phyloP scores from a whole-genome alignment of 257 asterid species.

The Jacaranda mimosifolia region DNA sequence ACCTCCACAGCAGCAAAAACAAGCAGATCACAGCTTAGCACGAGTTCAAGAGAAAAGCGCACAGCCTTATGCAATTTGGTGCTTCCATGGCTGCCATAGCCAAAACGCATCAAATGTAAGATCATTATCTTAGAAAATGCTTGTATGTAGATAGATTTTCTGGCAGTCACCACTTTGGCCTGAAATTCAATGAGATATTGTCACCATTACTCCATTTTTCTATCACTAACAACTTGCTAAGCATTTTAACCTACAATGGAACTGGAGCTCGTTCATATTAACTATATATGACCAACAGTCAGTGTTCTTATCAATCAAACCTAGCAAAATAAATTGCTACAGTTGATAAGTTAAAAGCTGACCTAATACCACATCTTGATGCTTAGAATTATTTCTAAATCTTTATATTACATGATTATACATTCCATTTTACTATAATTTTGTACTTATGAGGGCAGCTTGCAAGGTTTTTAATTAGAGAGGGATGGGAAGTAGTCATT shows the following conservation, averaged over 20 bases:
- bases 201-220: conserved; percentile 14
- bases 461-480: neutral
- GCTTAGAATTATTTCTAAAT: neutral
- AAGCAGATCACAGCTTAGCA: conserved; percentile 78
- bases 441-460: neutral
- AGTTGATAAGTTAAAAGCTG: conserved; percentile 1
- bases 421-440: neutral
- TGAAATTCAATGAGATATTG: conserved; percentile 41
- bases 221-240: neutral
- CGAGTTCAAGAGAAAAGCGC: conserved; percentile 73
- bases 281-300: neutral
- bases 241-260: neutral
- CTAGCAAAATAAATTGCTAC: neutral
- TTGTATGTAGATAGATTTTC: conserved; percentile 72
- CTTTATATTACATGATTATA: neutral
- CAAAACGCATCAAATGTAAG: conserved; percentile 86
- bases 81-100: conserved; percentile 81
- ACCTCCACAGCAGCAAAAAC: conserved; percentile 76
- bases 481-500: neutral
- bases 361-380: conserved; percentile 1
- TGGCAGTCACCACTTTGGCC: conserved; percentile 79
- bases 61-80: conserved; percentile 84
- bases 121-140: conserved; percentile 86
- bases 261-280: neutral
- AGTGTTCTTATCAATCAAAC: neutral